Evolutionary conservation across 2,329 filamentous ascomycete species (phyloP).

Genomic region (Sporothrix euskadiensis): DNA sequence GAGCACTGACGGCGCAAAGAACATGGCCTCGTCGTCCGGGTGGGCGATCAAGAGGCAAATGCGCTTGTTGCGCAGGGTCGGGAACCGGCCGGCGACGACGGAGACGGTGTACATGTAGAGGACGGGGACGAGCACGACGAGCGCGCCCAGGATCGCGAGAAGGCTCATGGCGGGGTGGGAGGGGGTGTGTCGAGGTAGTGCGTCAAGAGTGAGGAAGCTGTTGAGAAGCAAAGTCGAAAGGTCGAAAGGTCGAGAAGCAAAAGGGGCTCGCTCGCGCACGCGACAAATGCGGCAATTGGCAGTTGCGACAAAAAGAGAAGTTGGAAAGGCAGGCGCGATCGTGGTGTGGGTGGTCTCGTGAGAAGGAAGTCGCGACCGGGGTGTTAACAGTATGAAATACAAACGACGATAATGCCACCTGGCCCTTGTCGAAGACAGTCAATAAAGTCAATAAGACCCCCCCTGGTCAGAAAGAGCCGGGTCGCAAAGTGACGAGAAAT

Average conservation of each 20-base stretch:
- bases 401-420: slow-evolving; percentile 31
- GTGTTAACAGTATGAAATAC: not conserved
- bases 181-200: not conserved
- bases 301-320: not conserved
- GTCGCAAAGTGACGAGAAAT: slow-evolving; percentile 8
- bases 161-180: not conserved
- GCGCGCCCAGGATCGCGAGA: slow-evolving; percentile 28
- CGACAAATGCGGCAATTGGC: not conserved
- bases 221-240: not conserved
- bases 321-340: not conserved
- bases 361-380: slow-evolving; percentile 5
- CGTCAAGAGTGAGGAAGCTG: not conserved
- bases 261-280: not conserved
- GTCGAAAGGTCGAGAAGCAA: not conserved
- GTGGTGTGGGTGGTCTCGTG: not conserved
- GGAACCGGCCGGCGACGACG: slow-evolving; percentile 56
- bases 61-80: slow-evolving; percentile 74
- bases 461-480: not conserved
- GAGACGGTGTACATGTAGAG: slow-evolving; percentile 56
- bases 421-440: not conserved
- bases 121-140: slow-evolving; percentile 48
- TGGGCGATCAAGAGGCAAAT: slow-evolving; percentile 94
- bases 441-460: not conserved
- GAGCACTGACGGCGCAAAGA: slow-evolving; percentile 87
- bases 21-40: slow-evolving; percentile 99